These are phyloP conservation scores for Hyaloscypha bicolor DNA, from an alignment of 495 filamentous ascomycete genomes.

Conservation along the genomic window DNA sequence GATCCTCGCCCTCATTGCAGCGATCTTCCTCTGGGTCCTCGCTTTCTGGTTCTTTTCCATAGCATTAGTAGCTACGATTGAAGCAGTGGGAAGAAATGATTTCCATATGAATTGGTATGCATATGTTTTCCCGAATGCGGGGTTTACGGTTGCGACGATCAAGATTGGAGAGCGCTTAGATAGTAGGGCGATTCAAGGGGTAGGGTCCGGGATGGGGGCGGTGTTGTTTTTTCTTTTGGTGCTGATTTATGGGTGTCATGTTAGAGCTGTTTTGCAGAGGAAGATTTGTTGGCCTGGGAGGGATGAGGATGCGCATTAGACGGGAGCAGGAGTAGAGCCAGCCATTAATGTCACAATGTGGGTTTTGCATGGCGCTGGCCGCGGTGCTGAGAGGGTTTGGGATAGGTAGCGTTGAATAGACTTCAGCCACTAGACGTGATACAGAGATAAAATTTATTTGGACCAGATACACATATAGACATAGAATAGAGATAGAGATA, in stretches of 20 bases:
- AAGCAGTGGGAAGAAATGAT: conserved; percentile 37
- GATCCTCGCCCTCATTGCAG: conserved; percentile 51
- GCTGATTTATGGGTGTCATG: conserved; percentile 55
- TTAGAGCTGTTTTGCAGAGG: conserved; percentile 52
- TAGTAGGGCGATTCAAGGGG: conserved; percentile 45
- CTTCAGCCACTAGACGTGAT: too few relatives aligned
- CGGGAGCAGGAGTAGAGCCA: too few relatives aligned
- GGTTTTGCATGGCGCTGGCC: too few relatives aligned
- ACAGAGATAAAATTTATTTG: too few relatives aligned
- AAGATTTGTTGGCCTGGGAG: conserved; percentile 65
- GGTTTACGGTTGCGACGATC: conserved; percentile 53
- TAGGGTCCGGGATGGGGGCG: conserved; percentile 53
- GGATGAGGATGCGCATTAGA: conserved; percentile 54
- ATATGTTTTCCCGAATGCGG: conserved; percentile 62
- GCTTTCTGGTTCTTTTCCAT: conserved; percentile 74
- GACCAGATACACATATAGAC: too few relatives aligned
- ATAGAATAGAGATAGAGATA: too few relatives aligned
- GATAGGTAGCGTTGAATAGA: too few relatives aligned
- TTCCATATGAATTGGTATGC: conserved; percentile 59
- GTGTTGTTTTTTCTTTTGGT: conserved; percentile 58
- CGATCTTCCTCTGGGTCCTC: conserved; percentile 69
- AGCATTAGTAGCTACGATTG: conserved; percentile 54
- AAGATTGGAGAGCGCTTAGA: conserved; percentile 45
- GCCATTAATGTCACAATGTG: too few relatives aligned
- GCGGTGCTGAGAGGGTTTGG: too few relatives aligned